These are phyloP conservation scores for Ophiognomonia clavigignenti-juglandacearum DNA, from an alignment of 2,329 filamentous ascomycete species.

Conservation along the genomic window DNA sequence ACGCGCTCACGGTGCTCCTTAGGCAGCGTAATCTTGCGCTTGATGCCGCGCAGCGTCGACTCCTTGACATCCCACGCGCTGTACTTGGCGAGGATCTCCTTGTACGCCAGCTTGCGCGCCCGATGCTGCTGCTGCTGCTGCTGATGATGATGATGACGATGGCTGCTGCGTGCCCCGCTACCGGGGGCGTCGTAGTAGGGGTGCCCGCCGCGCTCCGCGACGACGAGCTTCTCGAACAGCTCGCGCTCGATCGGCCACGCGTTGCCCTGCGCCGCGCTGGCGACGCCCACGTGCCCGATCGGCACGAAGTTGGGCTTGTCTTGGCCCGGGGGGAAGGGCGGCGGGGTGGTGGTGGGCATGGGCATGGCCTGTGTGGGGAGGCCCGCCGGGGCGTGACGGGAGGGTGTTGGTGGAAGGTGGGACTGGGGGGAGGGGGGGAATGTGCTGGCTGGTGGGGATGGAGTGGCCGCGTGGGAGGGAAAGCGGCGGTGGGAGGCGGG, in stretches of 20 bases:
- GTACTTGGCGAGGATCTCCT: conserved; percentile 1
- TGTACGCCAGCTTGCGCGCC: background rate
- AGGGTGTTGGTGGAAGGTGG: no score
- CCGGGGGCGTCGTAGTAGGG: no score
- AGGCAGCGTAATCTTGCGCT: background rate
- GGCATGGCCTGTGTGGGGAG: background rate
- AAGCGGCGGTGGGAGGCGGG: no score
- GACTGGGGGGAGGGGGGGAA: background rate
- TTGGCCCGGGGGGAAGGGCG: background rate
- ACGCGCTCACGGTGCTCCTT: conserved; percentile 2
- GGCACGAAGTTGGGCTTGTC: background rate
- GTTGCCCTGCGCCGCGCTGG: conserved; percentile 3
- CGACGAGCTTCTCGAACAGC: background rate
- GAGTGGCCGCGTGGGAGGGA: no score
- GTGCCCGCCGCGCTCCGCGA: background rate
- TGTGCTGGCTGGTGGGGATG: background rate
- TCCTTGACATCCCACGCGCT: background rate
- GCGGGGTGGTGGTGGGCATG: background rate
- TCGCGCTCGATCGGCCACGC: background rate
- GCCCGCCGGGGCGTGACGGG: background rate
- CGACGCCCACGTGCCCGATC: background rate
- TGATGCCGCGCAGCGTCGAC: conserved; percentile 1
- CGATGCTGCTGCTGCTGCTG: background rate
- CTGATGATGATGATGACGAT: no score
- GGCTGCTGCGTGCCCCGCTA: no score